Conservation (phyloP, 352 stramenopile species). For the Globisporangium spinosum region DNA sequence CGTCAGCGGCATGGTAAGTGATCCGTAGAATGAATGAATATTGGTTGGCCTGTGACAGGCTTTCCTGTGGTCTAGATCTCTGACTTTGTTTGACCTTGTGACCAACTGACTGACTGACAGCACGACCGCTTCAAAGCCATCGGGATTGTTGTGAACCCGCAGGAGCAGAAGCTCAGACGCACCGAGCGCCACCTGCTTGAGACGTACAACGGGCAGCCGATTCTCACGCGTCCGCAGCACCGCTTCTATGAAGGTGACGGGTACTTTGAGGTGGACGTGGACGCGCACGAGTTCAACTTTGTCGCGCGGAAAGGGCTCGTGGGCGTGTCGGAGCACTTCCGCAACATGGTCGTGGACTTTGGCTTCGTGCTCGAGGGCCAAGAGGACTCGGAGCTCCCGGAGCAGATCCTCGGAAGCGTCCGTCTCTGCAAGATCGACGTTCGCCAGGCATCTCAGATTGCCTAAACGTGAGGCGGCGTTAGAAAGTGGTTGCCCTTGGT, state of each 20-base stretch:
- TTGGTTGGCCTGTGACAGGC: background rate
- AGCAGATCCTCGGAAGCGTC: conserved; percentile 75
- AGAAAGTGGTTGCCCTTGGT: background rate
- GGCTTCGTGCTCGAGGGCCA: conserved; percentile 79
- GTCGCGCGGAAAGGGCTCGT: conserved; percentile 72
- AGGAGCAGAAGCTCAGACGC: conserved; percentile 64
- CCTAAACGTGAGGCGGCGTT: background rate
- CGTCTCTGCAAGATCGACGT: conserved; percentile 78
- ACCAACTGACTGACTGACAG: conserved; percentile 23
- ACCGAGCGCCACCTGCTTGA: conserved; percentile 74
- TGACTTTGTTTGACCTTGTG: background rate
- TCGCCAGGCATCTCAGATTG: conserved; percentile 23
- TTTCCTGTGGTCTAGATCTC: background rate
- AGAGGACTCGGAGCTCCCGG: conserved; percentile 68
- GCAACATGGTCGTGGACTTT: conserved; percentile 84
- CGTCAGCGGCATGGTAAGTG: conserved; percentile 27
- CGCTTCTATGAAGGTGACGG: conserved; percentile 62
- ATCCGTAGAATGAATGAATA: background rate
- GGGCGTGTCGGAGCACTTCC: conserved; percentile 67
- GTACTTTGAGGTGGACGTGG: conserved; percentile 84
- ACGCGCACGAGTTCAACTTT: conserved; percentile 84
- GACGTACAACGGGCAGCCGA: conserved; percentile 81
- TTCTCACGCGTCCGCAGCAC: conserved; percentile 77
- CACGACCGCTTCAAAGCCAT: conserved; percentile 83
- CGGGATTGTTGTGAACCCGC: conserved; percentile 71